These are phyloP conservation scores for Pestalotiopsis sp. DNA, from an alignment of 2,329 filamentous ascomycete species.

Conservation along the genomic window DNA sequence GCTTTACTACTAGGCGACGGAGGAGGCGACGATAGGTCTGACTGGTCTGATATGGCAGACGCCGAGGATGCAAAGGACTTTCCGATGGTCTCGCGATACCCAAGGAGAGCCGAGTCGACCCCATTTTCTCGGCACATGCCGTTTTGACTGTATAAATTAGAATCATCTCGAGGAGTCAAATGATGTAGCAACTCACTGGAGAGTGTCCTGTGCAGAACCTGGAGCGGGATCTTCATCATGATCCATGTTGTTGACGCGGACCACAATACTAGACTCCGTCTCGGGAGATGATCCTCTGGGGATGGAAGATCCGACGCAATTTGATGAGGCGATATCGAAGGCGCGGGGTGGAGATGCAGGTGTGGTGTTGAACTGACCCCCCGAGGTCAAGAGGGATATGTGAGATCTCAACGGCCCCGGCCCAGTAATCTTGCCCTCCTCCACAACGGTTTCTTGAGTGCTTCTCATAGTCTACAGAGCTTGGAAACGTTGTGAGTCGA, in stretches of 20 bases:
- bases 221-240: conserved; percentile 22
- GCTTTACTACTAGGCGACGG: conserved; percentile 62
- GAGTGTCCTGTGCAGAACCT: conserved; percentile 18
- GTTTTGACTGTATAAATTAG: conserved; percentile 20
- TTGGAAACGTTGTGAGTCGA: conserved; percentile 21
- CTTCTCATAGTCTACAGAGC: conserved; percentile 32
- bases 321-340: conserved; percentile 23
- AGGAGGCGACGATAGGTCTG: conserved; percentile 57
- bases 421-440: conserved; percentile 27
- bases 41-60: conserved; percentile 55
- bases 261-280: conserved; percentile 33
- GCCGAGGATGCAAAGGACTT: conserved; percentile 56
- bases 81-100: conserved; percentile 24
- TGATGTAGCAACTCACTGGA: conserved; percentile 28
- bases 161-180: background rate
- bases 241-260: conserved; percentile 32
- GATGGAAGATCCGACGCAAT: conserved; percentile 20
- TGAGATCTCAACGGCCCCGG: conserved; percentile 27
- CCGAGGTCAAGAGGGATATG: conserved; percentile 27
- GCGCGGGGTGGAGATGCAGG: conserved; percentile 24
- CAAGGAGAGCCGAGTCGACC: conserved; percentile 34
- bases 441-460: conserved; percentile 25
- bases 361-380: conserved; percentile 22
- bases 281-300: conserved; percentile 28
- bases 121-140: conserved; percentile 32